phyloP scores from a whole-genome alignment of 225 moss, liverwort and hornwort species.

The Takakia lepidozioides region DNA sequence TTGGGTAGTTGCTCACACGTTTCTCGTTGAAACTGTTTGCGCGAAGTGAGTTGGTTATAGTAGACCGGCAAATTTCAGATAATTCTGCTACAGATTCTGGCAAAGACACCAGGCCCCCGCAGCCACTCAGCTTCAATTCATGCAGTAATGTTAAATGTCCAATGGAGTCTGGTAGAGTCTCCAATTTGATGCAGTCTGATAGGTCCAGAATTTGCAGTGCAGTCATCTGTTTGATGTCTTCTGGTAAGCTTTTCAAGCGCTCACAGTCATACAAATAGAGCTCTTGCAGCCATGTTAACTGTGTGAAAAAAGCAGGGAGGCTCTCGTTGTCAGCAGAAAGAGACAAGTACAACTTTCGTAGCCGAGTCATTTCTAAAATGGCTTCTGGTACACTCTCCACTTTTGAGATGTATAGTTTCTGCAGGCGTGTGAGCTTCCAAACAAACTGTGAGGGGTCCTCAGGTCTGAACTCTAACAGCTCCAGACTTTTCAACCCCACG shows the following conservation, averaged over 20 bases:
- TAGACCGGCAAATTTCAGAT: slow-evolving; percentile 20
- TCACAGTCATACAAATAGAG: slow-evolving; percentile 16
- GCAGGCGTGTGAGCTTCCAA: slow-evolving; percentile 12
- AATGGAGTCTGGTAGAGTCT: slow-evolving; percentile 12
- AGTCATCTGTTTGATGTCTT: slow-evolving; percentile 12
- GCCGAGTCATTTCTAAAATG: slow-evolving; percentile 13
- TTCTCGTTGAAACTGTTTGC: slow-evolving; percentile 20
- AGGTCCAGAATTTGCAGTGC: slow-evolving; percentile 14
- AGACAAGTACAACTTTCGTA: slow-evolving; percentile 20
- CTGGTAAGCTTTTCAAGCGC: slow-evolving; percentile 12
- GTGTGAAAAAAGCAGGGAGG: slow-evolving; percentile 14
- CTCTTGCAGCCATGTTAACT: slow-evolving; percentile 10
- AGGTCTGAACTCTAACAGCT: slow-evolving; percentile 15
- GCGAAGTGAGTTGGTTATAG: slow-evolving; percentile 14
- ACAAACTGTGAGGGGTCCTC: slow-evolving; percentile 16
- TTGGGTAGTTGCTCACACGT: slow-evolving; percentile 18
- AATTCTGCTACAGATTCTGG: slow-evolving; percentile 20
- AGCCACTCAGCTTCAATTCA: slow-evolving; percentile 14
- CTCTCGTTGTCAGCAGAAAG: slow-evolving; percentile 9
- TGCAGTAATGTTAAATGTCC: slow-evolving; percentile 23
- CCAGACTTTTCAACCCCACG: slow-evolving; percentile 19
- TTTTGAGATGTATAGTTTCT: slow-evolving; percentile 18
- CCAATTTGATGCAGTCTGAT: slow-evolving; percentile 13
- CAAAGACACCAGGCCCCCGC: slow-evolving; percentile 14
- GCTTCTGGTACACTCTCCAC: slow-evolving; percentile 13